Evolutionary conservation across 805 yeast genomes (phyloP), one percentile per base, ranked within the genome.

Genomic region (Metschnikowia henanensis): DNA sequence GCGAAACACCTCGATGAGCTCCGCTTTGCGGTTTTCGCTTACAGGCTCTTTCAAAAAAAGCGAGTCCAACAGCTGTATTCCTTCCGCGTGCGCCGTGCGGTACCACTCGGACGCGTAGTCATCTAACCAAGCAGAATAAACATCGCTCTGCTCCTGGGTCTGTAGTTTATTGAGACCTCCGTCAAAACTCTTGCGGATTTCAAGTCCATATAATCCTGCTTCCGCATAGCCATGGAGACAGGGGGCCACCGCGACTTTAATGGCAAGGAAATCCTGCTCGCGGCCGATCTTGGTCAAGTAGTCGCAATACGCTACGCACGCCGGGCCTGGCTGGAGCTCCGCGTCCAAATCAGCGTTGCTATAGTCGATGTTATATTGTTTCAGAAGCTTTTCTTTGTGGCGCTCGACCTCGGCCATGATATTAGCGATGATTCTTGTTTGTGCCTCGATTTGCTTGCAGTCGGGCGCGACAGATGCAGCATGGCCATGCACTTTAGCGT

Each of bases 141-240:
- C 58, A 2, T 65, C 59, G 4, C 69, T 45, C 17, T 37, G 42
- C 5, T 58, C 63, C 20, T 47, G 37, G 7, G 49, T 18, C 2
- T 44, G 40, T 19, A 58, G 41, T 3, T 37, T 58, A 5, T 68
- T 66, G 18, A 61, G 53, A 5, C 57, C 51, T n/a, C 44, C 47
- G 16, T 34, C 42, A 18, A 37, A 35, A 10, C 39, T 13, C 16
- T 38, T 28, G 34, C 68, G 43, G 4, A 61, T 43, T 3, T 43
- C 33, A 7, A 37, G 33, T 0, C 70, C 77, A 51, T 46, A 64
- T 2, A 46, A 32, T 0, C 79, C 77, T 1, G 90, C 89, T 37
- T 76, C 71, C 28, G 76, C 76, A 58, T 84, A 84, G 1, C 95
- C 95, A 58, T 81, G 75, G 37, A 85, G 62, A 60, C 95, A 87